Evolutionary conservation across 148 eudicot genomes (phyloP), one percentile per base, ranked within the genome.

Genomic region (Dysphania ambrosioides): DNA sequence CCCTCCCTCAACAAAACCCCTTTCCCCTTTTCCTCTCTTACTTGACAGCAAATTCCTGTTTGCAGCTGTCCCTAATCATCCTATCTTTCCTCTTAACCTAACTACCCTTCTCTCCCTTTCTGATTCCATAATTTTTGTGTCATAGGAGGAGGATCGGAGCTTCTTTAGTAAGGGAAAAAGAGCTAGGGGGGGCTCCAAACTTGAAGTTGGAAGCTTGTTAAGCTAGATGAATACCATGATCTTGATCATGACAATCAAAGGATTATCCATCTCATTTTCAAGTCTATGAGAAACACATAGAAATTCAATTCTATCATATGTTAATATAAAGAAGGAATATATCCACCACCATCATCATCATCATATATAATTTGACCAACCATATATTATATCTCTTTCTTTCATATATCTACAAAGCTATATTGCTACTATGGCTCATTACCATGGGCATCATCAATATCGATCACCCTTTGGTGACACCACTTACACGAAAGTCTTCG

Each of bases 391-490:
- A 34, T 5, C 6, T 18, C 8, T 23, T 21, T 6, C 2, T 9
- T 19, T 15, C 3, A 70, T 21, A 26, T n/a, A 53, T n/a, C n/a
- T n/a, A n/a, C n/a, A n/a, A n/a, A n/a, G n/a, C 15, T 55, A 56
- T 30, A 32, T n/a, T 8, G 8, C 1, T 30, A 61, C 5, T 29
- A 83, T 83, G 85, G 78, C 77, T 51, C 21, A 70, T 56, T 76
- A 76, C 36, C 74, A 79, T 35, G 42, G 87, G 82, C 91, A 27
- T 29, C 91, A 89, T 55, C 92, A 86, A 75, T 91, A 89, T 60
- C 87, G 94, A 81, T 91, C 94, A 62, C 94, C 93, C 0, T 93
- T 90, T 49, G 98, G 98, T 0, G 97, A 91, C 78, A 93, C 98
- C 1, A 93, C 97, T 0, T 85, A 80, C 51, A 93, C 97, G 0